phyloP scores from a whole-genome alignment of 2,329 filamentous ascomycete species.

The Talaromyces amestolkiae region DNA sequence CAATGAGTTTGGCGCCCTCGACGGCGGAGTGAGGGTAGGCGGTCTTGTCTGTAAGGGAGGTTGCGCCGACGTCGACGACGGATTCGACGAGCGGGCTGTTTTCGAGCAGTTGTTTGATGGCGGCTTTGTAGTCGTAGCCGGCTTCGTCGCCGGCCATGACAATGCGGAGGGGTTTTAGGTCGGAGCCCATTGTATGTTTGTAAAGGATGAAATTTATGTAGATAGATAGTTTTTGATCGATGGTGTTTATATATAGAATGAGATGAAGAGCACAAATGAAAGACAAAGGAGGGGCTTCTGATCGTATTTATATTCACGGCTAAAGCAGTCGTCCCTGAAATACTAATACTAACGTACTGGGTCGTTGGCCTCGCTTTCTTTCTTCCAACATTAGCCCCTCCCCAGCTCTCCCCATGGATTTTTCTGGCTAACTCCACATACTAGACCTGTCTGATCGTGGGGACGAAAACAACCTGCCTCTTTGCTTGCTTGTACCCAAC shows the following conservation, averaged over 20 bases:
- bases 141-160: constrained; percentile 68
- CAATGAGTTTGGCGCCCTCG: constrained; percentile 60
- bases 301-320: constrained; percentile 8
- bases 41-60: constrained; percentile 66
- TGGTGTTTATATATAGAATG: background rate
- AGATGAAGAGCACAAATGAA: background rate
- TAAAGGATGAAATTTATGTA: background rate
- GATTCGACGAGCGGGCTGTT: constrained; percentile 64
- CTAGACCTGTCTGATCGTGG: background rate
- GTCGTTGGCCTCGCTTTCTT: background rate
- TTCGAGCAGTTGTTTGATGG: constrained; percentile 70
- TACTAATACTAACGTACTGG: background rate
- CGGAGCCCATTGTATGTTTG: constrained; percentile 32
- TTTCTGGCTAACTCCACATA: constrained; percentile 1
- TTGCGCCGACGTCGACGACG: constrained; percentile 72
- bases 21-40: constrained; percentile 79
- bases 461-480: background rate
- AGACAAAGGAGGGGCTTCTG: background rate
- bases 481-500: background rate
- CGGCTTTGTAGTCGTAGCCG: constrained; percentile 74
- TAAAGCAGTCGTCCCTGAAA: background rate
- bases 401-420: constrained; percentile 2
- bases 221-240: background rate
- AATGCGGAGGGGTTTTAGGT: constrained; percentile 52
- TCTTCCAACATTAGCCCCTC: background rate